Evolutionary conservation across 1,284 basidiomycete genomes (phyloP).

Genomic region (Tetrapyrgos nigripes): DNA sequence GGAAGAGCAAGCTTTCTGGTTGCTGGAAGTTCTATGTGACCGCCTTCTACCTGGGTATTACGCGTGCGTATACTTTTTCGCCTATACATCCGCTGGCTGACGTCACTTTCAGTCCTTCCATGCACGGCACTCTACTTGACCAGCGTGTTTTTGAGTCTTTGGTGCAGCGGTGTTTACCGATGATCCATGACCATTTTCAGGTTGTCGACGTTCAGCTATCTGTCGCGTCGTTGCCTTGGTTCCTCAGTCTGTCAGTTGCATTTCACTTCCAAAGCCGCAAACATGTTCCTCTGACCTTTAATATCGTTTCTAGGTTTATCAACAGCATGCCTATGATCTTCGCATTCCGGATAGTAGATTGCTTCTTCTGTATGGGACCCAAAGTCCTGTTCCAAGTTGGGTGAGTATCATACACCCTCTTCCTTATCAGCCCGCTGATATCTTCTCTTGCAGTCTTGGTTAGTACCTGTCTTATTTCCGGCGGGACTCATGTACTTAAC

Average conservation of each 20-base stretch:
- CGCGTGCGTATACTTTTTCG: conserved; percentile 59
- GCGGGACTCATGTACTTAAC: conserved; percentile 12
- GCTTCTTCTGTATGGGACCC: conserved; percentile 99
- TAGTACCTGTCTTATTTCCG: conserved; percentile 28
- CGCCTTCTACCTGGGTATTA: conserved; percentile 97
- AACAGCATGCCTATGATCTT: conserved; percentile 99
- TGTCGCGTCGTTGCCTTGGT: conserved; percentile 98
- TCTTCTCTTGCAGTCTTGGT: conserved; percentile 44
- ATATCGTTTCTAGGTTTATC: conserved; percentile 70
- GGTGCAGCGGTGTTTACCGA: conserved; percentile 89
- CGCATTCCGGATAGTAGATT: conserved; percentile 98
- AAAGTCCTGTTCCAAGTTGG: conserved; percentile 98
- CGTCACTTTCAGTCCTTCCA: conserved; percentile 77
- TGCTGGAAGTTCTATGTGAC: conserved; percentile 95
- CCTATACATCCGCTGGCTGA: conserved; percentile 2
- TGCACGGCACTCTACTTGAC: conserved; percentile 98
- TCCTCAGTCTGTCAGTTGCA: conserved; percentile 82
- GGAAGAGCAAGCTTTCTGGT: conserved; percentile 99
- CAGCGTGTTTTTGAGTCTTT: conserved; percentile 98
- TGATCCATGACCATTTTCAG: conserved; percentile 94
- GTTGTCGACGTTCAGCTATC: conserved; percentile 95
- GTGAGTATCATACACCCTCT: conserved; percentile 51
- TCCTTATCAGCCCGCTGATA: not conserved
- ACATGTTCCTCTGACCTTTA: not conserved
- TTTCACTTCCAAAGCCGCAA: not conserved